phyloP scores from a whole-genome alignment of 2,329 filamentous ascomycete species.

The Penicillium janthinellum region DNA sequence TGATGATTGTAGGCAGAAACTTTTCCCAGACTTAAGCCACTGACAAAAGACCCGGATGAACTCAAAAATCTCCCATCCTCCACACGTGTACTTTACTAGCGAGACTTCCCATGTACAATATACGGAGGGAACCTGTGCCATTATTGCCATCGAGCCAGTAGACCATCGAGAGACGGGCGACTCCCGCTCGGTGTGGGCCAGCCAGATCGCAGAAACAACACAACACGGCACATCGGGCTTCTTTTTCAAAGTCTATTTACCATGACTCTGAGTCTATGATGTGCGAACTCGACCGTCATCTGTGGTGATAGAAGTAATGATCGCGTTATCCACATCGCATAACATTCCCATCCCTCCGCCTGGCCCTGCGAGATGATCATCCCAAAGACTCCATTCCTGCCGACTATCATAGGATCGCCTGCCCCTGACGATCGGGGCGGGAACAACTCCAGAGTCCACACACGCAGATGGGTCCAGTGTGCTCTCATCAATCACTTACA shows the following conservation, averaged over 20 bases:
- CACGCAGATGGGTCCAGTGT: background rate
- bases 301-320: background rate
- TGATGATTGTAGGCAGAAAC: slow-evolving; percentile 1
- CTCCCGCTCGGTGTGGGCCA: background rate
- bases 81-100: background rate
- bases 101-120: background rate
- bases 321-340: background rate
- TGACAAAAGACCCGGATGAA: background rate
- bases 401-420: background rate
- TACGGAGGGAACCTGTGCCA: background rate
- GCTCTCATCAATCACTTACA: background rate
- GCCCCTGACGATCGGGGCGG: slow-evolving; percentile 6
- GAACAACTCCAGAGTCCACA: too few relatives aligned
- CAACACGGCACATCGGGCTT: background rate
- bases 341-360: background rate
- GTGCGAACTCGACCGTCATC: background rate
- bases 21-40: background rate
- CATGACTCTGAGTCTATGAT: background rate
- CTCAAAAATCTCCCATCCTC: background rate
- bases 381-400: background rate
- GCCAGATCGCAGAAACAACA: background rate
- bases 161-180: background rate
- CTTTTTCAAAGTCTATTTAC: background rate
- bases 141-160: background rate
- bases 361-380: background rate